phyloP scores from a whole-genome alignment of 2,329 filamentous ascomycete species.

The Blastomyces emzantsi region DNA sequence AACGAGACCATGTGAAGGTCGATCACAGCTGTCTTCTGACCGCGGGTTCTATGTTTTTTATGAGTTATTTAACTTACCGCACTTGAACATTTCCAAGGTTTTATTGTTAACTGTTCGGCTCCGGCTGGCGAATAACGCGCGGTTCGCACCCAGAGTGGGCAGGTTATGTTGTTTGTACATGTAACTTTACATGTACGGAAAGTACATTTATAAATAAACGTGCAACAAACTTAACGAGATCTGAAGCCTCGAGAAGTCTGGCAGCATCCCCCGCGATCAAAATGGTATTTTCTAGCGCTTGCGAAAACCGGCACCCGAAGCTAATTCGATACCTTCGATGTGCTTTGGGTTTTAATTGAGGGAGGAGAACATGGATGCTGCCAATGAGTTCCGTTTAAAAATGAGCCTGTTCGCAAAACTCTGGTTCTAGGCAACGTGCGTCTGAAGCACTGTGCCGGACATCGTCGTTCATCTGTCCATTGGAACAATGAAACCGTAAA shows the following conservation, averaged over 20 bases:
- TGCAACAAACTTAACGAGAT: not conserved
- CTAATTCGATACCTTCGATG: not conserved
- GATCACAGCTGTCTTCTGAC: not conserved
- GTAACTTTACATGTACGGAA: no score
- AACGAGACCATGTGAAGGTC: not conserved
- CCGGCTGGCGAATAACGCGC: not conserved
- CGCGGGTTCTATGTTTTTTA: no score
- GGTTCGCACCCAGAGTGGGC: not conserved
- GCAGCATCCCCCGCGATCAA: not conserved
- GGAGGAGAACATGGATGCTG: not conserved
- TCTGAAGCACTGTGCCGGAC: no score
- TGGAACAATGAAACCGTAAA: not conserved
- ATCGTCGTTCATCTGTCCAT: not conserved
- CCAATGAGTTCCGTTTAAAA: not conserved
- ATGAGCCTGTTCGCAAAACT: not conserved
- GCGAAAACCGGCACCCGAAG: not conserved
- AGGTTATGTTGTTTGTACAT: not conserved
- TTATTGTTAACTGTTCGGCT: not conserved
- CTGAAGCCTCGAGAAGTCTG: not conserved
- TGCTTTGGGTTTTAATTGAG: not conserved
- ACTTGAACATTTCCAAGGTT: not conserved
- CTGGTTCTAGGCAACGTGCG: not conserved
- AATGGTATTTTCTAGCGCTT: not conserved
- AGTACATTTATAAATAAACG: not conserved
- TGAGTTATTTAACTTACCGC: not conserved